A percentile compares a stretch with the other conserved stretches of the same genome.
These are phyloP conservation scores for Fusarium denticulatum DNA, from an alignment of 2,329 filamentous ascomycete genomes.

Conservation along the genomic window DNA sequence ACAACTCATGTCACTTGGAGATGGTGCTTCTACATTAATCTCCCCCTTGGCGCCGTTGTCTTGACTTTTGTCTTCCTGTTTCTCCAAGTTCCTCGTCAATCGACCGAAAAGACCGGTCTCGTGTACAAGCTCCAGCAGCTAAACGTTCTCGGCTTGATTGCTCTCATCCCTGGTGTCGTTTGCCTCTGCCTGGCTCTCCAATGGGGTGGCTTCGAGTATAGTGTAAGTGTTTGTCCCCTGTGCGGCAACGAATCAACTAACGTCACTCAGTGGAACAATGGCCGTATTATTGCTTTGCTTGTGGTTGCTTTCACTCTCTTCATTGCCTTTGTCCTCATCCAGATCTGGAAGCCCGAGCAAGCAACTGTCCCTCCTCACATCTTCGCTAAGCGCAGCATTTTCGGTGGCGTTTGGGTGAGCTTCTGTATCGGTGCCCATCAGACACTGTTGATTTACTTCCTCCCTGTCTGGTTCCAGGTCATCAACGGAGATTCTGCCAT, in stretches of 20 bases:
- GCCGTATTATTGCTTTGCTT: conserved; percentile 45
- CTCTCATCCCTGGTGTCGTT: conserved; percentile 62
- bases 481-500: conserved; percentile 50
- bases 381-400: conserved; percentile 53
- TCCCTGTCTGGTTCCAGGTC: conserved; percentile 63
- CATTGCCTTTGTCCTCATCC: conserved; percentile 52
- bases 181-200: conserved; percentile 60
- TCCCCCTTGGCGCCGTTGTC: conserved; percentile 48
- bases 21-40: conserved; percentile 52
- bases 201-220: conserved; percentile 49
- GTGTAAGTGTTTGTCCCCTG: background rate
- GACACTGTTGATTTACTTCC: conserved; percentile 50
- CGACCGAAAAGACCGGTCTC: conserved; percentile 25
- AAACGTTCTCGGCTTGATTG: conserved; percentile 55
- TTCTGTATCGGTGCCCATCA: conserved; percentile 43
- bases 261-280: background rate
- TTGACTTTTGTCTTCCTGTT: conserved; percentile 39
- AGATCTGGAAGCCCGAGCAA: conserved; percentile 48
- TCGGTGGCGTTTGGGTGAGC: conserved; percentile 47
- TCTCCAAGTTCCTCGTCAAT: conserved; percentile 25
- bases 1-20: conserved; percentile 46
- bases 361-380: conserved; percentile 56
- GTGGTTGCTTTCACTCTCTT: conserved; percentile 53
- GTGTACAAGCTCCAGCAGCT: conserved; percentile 3
- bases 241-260: background rate